phyloP scores from a whole-genome alignment of 108 stramenopile genomes.

The Nannochloropsis salina region DNA sequence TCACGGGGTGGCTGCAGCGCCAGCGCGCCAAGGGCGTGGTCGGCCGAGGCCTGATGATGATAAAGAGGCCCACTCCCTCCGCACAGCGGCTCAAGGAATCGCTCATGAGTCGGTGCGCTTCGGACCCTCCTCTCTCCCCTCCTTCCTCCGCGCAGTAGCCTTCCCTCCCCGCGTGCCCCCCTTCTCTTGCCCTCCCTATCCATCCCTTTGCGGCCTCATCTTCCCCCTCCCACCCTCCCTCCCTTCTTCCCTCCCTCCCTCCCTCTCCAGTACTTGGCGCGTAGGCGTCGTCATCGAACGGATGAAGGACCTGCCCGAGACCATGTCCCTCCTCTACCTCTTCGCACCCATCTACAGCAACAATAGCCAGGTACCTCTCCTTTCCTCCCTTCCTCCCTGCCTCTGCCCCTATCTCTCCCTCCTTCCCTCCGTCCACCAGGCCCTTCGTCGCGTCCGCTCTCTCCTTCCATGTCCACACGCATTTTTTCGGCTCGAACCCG shows the following conservation, averaged over 20 bases:
- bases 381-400: background rate
- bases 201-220: too few species aligned
- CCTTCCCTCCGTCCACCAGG: background rate
- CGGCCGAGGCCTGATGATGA: background rate
- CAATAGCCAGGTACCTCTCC: background rate
- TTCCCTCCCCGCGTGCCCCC: background rate
- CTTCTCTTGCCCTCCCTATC: too few species aligned
- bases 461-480: background rate
- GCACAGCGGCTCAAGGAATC: background rate
- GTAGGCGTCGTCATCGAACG: background rate
- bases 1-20: background rate
- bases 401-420: too few species aligned
- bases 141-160: background rate
- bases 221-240: background rate
- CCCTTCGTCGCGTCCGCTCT: background rate
- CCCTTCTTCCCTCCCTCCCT: background rate
- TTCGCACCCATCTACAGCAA: constrained; percentile 11
- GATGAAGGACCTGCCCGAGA: constrained; percentile 3
- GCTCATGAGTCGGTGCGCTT: background rate
- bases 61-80: background rate
- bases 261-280: background rate
- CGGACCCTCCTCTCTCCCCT: background rate
- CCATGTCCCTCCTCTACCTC: background rate
- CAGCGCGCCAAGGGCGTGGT: background rate
- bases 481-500: too few species aligned